phyloP scores from a whole-genome alignment of 2,329 filamentous ascomycete species.

The Colletotrichum sp. region DNA sequence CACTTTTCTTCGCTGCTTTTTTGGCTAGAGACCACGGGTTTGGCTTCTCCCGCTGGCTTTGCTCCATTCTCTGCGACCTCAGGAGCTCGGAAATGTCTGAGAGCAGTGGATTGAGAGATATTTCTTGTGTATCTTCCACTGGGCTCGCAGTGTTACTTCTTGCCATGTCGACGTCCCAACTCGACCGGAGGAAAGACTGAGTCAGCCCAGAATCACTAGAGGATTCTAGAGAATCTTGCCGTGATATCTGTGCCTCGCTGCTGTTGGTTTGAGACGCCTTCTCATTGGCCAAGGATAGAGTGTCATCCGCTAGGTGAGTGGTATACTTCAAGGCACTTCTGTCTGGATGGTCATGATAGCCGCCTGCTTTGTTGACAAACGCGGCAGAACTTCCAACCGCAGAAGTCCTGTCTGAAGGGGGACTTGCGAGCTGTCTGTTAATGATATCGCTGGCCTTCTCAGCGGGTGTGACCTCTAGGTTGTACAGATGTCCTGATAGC shows the following conservation, averaged over 20 bases:
- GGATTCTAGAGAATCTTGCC: background rate
- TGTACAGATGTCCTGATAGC: background rate
- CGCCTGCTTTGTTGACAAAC: background rate
- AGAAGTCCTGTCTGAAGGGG: background rate
- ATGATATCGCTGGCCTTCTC: background rate
- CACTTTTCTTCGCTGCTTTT: background rate
- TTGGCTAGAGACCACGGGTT: conserved; percentile 19
- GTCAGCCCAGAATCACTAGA: background rate
- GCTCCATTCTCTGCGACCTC: background rate
- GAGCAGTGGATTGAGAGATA: background rate
- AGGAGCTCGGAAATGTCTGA: background rate
- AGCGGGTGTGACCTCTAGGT: background rate
- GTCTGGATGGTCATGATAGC: background rate
- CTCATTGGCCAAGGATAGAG: background rate
- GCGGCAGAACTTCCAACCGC: background rate
- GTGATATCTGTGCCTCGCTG: background rate
- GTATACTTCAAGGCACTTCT: background rate
- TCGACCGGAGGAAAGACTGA: background rate
- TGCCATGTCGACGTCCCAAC: conserved; percentile 8
- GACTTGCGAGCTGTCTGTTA: background rate
- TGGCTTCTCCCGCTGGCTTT: background rate
- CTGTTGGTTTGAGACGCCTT: background rate
- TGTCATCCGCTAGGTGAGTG: background rate
- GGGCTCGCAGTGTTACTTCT: conserved; percentile 10
- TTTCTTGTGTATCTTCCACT: background rate